A percentile compares a stretch with the other conserved stretches of the same genome.
Evolutionary conservation across 192 early-diverging fungal genomes (phyloP).

Genomic region (Backusella morwellensis): DNA sequence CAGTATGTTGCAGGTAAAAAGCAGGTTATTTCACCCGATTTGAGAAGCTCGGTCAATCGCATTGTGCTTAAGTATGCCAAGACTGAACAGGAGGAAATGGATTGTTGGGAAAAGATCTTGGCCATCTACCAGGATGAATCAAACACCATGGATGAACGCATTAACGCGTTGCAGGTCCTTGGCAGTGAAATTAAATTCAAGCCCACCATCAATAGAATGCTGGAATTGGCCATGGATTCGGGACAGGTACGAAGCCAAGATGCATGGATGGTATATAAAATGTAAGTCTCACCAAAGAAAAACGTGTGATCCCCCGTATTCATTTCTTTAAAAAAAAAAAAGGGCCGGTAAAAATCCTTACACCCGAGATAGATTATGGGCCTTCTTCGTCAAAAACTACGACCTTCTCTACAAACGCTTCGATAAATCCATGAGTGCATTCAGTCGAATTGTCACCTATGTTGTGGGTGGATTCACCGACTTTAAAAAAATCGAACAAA

Average conservation of each 20-base stretch:
- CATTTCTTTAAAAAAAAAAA: background rate
- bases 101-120: slow-evolving; percentile 43
- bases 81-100: slow-evolving; percentile 33
- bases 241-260: slow-evolving; percentile 72
- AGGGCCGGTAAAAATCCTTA: slow-evolving; percentile 46
- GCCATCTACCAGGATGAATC: slow-evolving; percentile 37
- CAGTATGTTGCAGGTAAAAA: slow-evolving; percentile 55
- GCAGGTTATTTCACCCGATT: slow-evolving; percentile 55
- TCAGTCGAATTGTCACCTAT: slow-evolving; percentile 42
- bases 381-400: slow-evolving; percentile 64
- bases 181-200: slow-evolving; percentile 49
- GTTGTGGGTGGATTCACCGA: slow-evolving; percentile 39
- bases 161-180: slow-evolving; percentile 55
- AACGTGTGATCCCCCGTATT: background rate
- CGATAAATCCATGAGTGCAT: slow-evolving; percentile 39
- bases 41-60: slow-evolving; percentile 56
- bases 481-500: slow-evolving; percentile 57
- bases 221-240: slow-evolving; percentile 57
- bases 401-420: slow-evolving; percentile 56
- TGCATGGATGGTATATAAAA: slow-evolving; percentile 46
- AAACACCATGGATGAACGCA: slow-evolving; percentile 52
- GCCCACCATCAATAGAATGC: slow-evolving; percentile 51
- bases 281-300: slow-evolving; percentile 23
- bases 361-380: slow-evolving; percentile 59
- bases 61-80: slow-evolving; percentile 54